phyloP scores from a whole-genome alignment of 2,329 filamentous ascomycete species.

The Emmonsia crescens region DNA sequence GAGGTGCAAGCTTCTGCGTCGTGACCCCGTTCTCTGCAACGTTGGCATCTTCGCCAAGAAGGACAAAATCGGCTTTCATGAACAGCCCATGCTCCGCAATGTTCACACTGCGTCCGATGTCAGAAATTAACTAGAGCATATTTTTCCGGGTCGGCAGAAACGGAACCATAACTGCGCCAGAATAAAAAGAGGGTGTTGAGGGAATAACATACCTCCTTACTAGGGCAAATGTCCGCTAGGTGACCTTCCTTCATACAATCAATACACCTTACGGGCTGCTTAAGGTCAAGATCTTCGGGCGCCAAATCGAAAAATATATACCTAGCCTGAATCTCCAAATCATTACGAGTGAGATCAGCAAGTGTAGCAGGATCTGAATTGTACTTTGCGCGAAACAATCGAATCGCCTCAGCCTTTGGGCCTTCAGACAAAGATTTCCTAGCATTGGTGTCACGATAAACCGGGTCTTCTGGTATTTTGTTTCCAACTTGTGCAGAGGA shows the following conservation, averaged over 20 bases:
- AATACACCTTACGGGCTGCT: constrained; percentile 32
- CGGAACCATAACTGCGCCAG: background rate
- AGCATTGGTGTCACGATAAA: background rate
- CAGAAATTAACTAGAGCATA: background rate
- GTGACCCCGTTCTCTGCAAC: constrained; percentile 56
- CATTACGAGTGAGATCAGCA: constrained; percentile 27
- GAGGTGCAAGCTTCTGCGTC: constrained; percentile 41
- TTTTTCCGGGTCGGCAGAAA: background rate
- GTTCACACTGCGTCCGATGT: constrained; percentile 24
- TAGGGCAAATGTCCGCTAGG: constrained; percentile 32
- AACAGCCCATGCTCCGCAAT: constrained; percentile 32
- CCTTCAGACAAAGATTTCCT: background rate
- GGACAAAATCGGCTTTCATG: constrained; percentile 33
- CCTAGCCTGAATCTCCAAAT: constrained; percentile 31
- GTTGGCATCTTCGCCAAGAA: constrained; percentile 34
- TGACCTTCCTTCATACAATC: constrained; percentile 35
- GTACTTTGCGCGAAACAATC: constrained; percentile 25
- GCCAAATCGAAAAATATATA: constrained; percentile 31
- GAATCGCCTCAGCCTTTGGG: constrained; percentile 28
- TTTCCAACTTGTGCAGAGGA: background rate
- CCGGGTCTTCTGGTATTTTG: background rate
- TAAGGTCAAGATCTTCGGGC: constrained; percentile 30
- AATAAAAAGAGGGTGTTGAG: background rate
- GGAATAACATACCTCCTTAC: constrained; percentile 29
- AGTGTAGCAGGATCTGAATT: constrained; percentile 24